Evolutionary conservation across 345 rosid genomes (phyloP), one percentile per base, ranked within the genome.

Genomic region (Eucalyptus camaldulensis): DNA sequence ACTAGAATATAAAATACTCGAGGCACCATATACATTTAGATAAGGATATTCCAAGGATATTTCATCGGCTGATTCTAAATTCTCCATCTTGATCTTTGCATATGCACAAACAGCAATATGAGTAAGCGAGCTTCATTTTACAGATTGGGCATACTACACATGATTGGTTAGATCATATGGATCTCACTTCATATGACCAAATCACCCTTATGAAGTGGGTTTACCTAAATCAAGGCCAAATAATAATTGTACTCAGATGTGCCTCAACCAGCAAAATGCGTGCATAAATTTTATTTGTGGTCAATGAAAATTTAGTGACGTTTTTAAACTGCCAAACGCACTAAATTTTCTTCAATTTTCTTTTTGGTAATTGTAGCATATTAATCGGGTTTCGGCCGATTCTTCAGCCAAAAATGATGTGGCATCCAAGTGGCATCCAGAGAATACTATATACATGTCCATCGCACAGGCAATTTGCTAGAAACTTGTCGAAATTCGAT

Each of bases 131-230:
- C 44, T 69, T 69, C 10, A 69, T 33, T 69, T 33, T 17, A 17
- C 6, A 17, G 6, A 40, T 72, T 72, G 10, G 25, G 14, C 81
- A 53, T 43, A 10, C 27, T 37, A 3, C 19, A 69, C 49, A 10
- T 72, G 5, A 72, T 10, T 6, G 5, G 5, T 37, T 19, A 37
- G 7, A 37, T 72, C 4, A 72, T 72, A 10, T 10, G 81, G 3
- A 72, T 19, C 43, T 8, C 24, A 16, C 0, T 5, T 8, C 80
- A 31, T 21, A 8, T 13, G 6, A 33, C 0, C 10, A 1, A 69
- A 69, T 16, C 43, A 69, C 80, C 1, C 13, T 16, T 69, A 33
- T 19, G 13, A 72, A 72, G 25, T 72, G 81, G 12, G 25, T 1
- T 72, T 19, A 37, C 13, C 8, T 33, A 33, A 4, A 37, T 33